phyloP scores from a whole-genome alignment of 2,329 filamentous ascomycete species.

The Pseudogymnoascus sp. region DNA sequence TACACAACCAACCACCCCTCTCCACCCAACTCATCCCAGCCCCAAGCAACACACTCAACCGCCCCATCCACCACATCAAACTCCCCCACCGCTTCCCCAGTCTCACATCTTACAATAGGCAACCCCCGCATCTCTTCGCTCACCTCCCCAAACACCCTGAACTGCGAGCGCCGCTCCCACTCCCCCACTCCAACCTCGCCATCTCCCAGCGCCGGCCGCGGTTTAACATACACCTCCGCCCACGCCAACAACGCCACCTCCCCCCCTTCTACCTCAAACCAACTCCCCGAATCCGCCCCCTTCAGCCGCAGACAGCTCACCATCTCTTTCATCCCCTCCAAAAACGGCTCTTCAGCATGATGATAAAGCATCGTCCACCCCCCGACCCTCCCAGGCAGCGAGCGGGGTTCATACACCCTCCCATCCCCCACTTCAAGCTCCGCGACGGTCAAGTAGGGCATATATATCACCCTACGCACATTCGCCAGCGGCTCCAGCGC shows the following conservation, averaged over 20 bases:
- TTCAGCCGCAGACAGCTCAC: neutral
- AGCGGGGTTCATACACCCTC: neutral
- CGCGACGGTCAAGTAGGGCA: neutral
- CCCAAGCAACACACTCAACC: neutral
- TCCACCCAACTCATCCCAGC: neutral
- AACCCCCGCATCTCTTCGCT: too few species aligned
- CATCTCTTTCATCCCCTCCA: neutral
- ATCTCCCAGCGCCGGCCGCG: neutral
- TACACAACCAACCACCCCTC: neutral
- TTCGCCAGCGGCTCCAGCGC: neutral
- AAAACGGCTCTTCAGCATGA: neutral
- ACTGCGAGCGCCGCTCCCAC: too few species aligned
- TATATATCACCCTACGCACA: neutral
- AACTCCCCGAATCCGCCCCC: neutral
- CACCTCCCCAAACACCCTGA: too few species aligned
- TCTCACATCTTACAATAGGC: neutral
- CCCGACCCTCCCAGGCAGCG: neutral
- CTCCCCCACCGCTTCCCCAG: neutral
- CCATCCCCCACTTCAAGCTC: neutral
- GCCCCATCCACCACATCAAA: neutral
- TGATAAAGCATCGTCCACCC: neutral
- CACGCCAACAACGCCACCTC: neutral
- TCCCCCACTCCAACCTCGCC: neutral
- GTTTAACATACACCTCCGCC: neutral
- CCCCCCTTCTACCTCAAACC: neutral